These are phyloP conservation scores for Sistotremastrum niveocremeum DNA, from an alignment of 768 basidiomycete species.

Conservation along the genomic window DNA sequence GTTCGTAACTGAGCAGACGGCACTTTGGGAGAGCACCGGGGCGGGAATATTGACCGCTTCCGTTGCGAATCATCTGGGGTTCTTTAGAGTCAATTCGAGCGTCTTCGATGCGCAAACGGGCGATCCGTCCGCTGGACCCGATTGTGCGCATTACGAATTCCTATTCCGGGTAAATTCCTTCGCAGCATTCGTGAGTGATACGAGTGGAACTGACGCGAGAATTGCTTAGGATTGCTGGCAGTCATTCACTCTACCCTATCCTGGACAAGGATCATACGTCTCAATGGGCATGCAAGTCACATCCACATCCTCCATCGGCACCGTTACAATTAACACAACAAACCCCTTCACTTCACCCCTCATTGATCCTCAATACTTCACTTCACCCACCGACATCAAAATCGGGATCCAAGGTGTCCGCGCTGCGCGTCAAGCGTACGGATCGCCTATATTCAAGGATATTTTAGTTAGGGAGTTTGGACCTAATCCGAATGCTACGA, in stretches of 20 bases:
- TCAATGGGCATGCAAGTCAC: conserved; percentile 6
- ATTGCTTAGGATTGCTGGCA: neutral
- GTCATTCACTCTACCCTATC: conserved; percentile 2
- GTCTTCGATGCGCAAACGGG: conserved; percentile 1
- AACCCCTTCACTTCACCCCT: conserved; percentile 25
- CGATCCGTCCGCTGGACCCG: conserved; percentile 9
- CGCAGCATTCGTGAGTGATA: neutral
- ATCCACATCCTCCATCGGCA: conserved; percentile 11
- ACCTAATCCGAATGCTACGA: conserved; percentile 11
- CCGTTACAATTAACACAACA: conserved; percentile 18
- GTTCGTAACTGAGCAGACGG: neutral
- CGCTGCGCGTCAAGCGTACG: conserved; percentile 2
- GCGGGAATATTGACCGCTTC: conserved; percentile 4
- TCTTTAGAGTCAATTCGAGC: conserved; percentile 2
- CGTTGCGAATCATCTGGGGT: neutral
- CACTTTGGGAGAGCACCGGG: conserved; percentile 3
- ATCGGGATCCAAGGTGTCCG: conserved; percentile 4
- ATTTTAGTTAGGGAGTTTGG: conserved; percentile 1
- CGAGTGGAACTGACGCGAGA: neutral
- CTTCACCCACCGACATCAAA: conserved; percentile 7
- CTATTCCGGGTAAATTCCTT: conserved; percentile 3
- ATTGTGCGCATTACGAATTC: conserved; percentile 7
- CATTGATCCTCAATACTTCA: conserved; percentile 29
- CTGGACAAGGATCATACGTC: conserved; percentile 10
- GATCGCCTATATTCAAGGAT: neutral